Base-by-base conservation (phyloP, 495 filamentous ascomycete species). In the Hypoxylon fuscum region DNA sequence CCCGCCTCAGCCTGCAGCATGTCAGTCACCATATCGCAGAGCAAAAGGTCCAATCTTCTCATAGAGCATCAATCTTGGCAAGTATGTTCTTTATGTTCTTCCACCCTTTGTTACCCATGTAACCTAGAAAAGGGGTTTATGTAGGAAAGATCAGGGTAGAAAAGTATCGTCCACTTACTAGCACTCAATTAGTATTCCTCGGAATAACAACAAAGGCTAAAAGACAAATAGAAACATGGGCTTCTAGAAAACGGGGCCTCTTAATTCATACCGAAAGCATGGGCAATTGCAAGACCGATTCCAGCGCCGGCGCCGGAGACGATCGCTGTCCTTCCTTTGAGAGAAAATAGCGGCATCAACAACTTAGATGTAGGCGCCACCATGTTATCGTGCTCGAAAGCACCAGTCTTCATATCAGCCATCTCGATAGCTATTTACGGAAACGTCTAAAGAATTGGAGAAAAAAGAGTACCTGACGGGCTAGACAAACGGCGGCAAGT, bases 311-410 rank as follows among this genome's bases (percentile, higher is more conserved):
- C 90, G 27, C 92, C 92, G 3, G 91, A 87, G 18, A 96, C 86
- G 56, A 96, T 90, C 31, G 91, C 92, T 8, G 91, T 95, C 70
- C 87, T 90, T 32, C 90, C 89, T 72, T 88, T 90, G 40, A 96
- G 79, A 9, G 89, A 93, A 77, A 96, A 93, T 55, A 96, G 84
- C n/a, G 87, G 83, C 54, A 93, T 72, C 51, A 96, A 83, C 43
- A 83, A 82, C 25, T 82, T 79, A 47, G 85, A 77, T 40, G 77
- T 74, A 9, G 92, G 89, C 22, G 87, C 68, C 25, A 73, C 73
- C 18, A 83, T 89, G 65, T 82, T 86, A 55, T 85, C 71, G 71
- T 87, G 87, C 52, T 77, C 75, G 62, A 90, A 91, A 50, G 75
- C 72, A 18, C 81, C 82, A 48, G 79, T 83, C 44, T 74, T 78